These are phyloP conservation scores for Xylaria sp. DNA, from an alignment of 2,329 filamentous ascomycete species.

Conservation along the genomic window DNA sequence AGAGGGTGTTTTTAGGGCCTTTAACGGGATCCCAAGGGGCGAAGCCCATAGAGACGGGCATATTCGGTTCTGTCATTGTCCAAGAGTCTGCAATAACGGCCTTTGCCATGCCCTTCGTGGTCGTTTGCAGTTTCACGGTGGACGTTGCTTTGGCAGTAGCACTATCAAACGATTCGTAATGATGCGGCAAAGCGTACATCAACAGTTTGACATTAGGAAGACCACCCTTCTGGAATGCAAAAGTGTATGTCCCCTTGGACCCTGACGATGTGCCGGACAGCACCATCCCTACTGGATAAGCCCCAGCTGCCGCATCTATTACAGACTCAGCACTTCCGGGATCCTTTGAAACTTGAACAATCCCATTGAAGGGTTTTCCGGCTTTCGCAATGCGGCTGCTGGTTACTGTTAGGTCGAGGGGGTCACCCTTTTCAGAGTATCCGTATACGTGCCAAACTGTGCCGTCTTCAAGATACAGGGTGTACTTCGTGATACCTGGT, in stretches of 20 bases:
- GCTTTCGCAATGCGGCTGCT: conserved; percentile 75
- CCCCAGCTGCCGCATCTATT: conserved; percentile 80
- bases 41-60: conserved; percentile 81
- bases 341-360: conserved; percentile 85
- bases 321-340: conserved; percentile 71
- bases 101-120: conserved; percentile 84
- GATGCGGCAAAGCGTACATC: conserved; percentile 92
- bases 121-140: conserved; percentile 75
- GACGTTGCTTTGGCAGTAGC: conserved; percentile 62
- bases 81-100: conserved; percentile 78
- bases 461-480: conserved; percentile 75
- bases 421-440: conserved; percentile 66
- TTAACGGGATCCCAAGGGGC: conserved; percentile 76
- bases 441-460: conserved; percentile 85
- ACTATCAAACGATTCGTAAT: conserved; percentile 77
- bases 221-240: conserved; percentile 79
- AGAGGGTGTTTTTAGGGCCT: conserved; percentile 60
- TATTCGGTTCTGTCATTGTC: conserved; percentile 78
- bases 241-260: conserved; percentile 74
- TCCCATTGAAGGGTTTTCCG: conserved; percentile 75
- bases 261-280: conserved; percentile 72
- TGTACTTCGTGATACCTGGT: conserved; percentile 79
- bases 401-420: conserved; percentile 74
- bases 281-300: conserved; percentile 73
- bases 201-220: conserved; percentile 69